Evolutionary conservation across 192 early-diverging fungal genomes (phyloP).

Genomic region (Martensiomyces pterosporus): DNA sequence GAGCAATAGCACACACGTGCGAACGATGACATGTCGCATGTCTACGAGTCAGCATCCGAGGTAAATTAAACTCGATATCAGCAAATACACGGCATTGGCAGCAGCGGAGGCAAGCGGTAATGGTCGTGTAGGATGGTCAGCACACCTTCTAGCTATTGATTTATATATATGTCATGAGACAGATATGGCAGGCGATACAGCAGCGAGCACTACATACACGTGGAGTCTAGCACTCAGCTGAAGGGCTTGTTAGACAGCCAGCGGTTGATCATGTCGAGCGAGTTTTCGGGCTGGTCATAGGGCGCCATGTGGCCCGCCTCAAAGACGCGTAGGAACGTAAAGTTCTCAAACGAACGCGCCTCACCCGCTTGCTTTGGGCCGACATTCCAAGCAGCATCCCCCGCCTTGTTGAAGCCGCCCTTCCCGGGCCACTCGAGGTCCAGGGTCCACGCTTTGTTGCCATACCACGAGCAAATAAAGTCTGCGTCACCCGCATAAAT

Average conservation of each 20-base stretch:
- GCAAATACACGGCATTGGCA: no score
- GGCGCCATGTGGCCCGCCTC: constrained; percentile 90
- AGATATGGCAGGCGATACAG: no score
- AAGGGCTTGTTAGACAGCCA: constrained; percentile 60
- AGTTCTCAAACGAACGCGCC: constrained; percentile 61
- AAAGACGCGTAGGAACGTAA: constrained; percentile 84
- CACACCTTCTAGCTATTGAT: no score
- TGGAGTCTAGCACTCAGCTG: no score
- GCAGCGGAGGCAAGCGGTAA: no score
- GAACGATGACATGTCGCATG: no score
- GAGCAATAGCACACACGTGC: no score
- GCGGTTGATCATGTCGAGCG: constrained; percentile 81
- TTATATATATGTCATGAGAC: no score
- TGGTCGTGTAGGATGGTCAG: no score
- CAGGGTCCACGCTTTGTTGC: constrained; percentile 87
- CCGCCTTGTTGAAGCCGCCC: constrained; percentile 60
- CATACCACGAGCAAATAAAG: constrained; percentile 89
- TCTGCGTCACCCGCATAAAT: constrained; percentile 93
- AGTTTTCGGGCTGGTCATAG: constrained; percentile 84
- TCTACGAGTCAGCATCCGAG: no score
- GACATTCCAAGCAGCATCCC: constrained; percentile 70
- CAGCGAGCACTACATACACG: no score
- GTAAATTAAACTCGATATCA: no score
- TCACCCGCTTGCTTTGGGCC: constrained; percentile 61
- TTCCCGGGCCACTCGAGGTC: constrained; percentile 82